These are phyloP conservation scores for Pythium aquatile DNA, from an alignment of 352 stramenopile species.

Conservation along the genomic window DNA sequence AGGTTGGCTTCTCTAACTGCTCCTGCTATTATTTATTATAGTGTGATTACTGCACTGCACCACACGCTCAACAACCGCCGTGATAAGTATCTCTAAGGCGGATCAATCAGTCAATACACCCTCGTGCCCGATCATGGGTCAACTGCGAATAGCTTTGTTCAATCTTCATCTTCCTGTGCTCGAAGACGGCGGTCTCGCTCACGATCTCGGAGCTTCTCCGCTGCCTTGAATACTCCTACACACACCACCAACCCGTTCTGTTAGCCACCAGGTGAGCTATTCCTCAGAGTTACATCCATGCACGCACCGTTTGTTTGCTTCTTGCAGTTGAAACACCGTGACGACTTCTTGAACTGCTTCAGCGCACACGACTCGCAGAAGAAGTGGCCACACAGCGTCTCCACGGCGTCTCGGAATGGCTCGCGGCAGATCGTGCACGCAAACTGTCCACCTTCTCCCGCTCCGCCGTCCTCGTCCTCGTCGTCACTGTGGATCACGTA, in stretches of 20 bases:
- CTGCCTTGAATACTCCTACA: constrained; percentile 63
- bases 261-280: no score
- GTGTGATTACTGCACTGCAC: constrained; percentile 6
- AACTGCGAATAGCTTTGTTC: not conserved
- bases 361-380: constrained; percentile 95
- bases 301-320: constrained; percentile 90
- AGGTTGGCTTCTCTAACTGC: not conserved
- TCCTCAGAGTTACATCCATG: not conserved
- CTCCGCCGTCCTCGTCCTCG: constrained; percentile 29
- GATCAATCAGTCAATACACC: not conserved
- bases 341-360: constrained; percentile 78
- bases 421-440: constrained; percentile 95
- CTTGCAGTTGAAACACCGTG: constrained; percentile 91
- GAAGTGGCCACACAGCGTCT: constrained; percentile 95
- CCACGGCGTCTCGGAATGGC: constrained; percentile 92
- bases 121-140: not conserved
- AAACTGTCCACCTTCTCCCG: constrained; percentile 63
- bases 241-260: not conserved
- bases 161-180: constrained; percentile 16
- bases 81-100: not conserved
- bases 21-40: constrained; percentile 19
- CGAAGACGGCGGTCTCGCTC: constrained; percentile 24
- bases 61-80: constrained; percentile 3
- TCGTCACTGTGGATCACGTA: constrained; percentile 63
- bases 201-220: constrained; percentile 46